phyloP scores from a whole-genome alignment of 805 yeast genomes.

The Candida ipomoeae region DNA sequence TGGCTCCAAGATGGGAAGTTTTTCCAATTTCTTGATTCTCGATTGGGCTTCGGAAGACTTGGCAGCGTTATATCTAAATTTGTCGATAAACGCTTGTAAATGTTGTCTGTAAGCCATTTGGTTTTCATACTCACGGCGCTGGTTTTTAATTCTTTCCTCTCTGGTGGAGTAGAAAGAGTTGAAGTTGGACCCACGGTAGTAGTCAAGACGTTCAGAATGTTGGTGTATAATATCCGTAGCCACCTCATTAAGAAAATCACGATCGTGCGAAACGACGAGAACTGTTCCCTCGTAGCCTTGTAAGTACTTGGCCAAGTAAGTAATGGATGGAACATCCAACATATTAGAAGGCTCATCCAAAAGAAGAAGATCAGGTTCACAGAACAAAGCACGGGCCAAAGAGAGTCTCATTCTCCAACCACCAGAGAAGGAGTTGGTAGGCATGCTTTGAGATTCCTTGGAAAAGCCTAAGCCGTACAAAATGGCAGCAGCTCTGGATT shows the following conservation, averaged over 20 bases:
- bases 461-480: constrained; percentile 92
- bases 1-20: constrained; percentile 85
- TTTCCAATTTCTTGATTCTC: constrained; percentile 93
- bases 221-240: constrained; percentile 98
- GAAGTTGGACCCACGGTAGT: constrained; percentile 90
- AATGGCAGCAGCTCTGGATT: constrained; percentile 92
- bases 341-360: constrained; percentile 99
- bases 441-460: constrained; percentile 71
- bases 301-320: constrained; percentile 84
- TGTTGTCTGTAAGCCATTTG: constrained; percentile 96
- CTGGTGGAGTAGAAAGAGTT: constrained; percentile 89
- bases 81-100: constrained; percentile 91
- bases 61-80: constrained; percentile 95
- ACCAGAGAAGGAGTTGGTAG: constrained; percentile 94
- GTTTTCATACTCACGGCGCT: constrained; percentile 90
- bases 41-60: constrained; percentile 97
- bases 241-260: constrained; percentile 94
- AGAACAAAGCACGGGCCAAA: constrained; percentile 95
- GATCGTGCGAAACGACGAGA: constrained; percentile 94
- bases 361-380: constrained; percentile 89
- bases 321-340: constrained; percentile 99
- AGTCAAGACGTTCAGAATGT: constrained; percentile 94
- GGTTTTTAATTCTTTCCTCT: constrained; percentile 92
- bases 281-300: constrained; percentile 91
- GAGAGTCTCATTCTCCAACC: constrained; percentile 99